A percentile compares a stretch with the other conserved stretches of the same genome.
phyloP scores from a whole-genome alignment of 2,329 filamentous ascomycete genomes.

The Penicillium vulpinum region DNA sequence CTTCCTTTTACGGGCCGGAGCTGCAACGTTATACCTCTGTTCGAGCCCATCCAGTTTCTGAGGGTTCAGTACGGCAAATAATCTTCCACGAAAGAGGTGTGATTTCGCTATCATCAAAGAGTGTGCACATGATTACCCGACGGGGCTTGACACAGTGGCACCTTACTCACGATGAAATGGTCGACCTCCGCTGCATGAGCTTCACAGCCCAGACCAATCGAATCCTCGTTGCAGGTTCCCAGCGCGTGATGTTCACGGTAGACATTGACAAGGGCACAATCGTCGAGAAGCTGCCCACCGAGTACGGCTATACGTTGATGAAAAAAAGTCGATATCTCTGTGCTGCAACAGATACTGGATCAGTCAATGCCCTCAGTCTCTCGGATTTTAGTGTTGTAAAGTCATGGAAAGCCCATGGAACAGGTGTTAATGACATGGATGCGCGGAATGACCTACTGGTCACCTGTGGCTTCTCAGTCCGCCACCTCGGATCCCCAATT shows the following conservation, averaged over 20 bases:
- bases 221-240: constrained; percentile 82
- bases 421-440: constrained; percentile 94
- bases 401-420: constrained; percentile 86
- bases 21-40: constrained; percentile 89
- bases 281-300: constrained; percentile 69
- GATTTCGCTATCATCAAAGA: constrained; percentile 76
- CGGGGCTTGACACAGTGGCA: constrained; percentile 87
- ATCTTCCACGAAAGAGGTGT: constrained; percentile 90
- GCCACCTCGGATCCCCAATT: constrained; percentile 76
- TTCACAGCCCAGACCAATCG: constrained; percentile 86
- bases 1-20: constrained; percentile 83
- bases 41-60: constrained; percentile 69
- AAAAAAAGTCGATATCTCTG: constrained; percentile 85
- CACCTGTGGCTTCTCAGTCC: constrained; percentile 87
- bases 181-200: constrained; percentile 88
- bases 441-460: constrained; percentile 92
- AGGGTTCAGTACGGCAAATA: constrained; percentile 82
- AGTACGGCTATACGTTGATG: constrained; percentile 85
- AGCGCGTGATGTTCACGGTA: constrained; percentile 78
- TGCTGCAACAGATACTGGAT: constrained; percentile 79
- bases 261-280: constrained; percentile 72
- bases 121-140: constrained; percentile 84
- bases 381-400: constrained; percentile 75
- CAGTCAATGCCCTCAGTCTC: constrained; percentile 83
- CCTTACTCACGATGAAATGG: constrained; percentile 75